phyloP scores from a whole-genome alignment of 164 flowering plant genomes.

The Dillenia suffruticosa region DNA sequence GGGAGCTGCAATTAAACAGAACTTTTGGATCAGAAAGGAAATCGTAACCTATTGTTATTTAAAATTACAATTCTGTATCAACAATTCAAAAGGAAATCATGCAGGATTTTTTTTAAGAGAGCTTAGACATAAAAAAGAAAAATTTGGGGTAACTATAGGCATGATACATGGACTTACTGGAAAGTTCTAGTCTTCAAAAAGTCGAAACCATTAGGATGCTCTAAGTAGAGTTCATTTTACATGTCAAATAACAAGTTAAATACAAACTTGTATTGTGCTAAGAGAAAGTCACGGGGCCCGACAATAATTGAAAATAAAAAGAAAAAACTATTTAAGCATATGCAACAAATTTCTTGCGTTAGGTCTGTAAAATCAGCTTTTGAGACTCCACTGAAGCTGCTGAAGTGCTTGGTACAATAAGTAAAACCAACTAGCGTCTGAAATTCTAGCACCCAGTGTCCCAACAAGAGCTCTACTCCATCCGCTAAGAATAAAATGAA shows the following conservation, averaged over 20 bases:
- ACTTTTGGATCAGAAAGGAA: not conserved
- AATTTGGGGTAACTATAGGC: too few species aligned
- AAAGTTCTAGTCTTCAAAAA: too few species aligned
- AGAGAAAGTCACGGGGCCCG: too few species aligned
- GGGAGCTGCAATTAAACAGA: conserved; percentile 39
- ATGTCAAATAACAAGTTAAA: too few species aligned
- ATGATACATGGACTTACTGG: too few species aligned
- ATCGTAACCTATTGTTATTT: not conserved
- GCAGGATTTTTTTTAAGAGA: not conserved
- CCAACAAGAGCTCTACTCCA: conserved; percentile 9
- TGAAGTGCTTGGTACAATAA: conserved; percentile 28
- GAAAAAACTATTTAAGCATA: not conserved
- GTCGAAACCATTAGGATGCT: too few species aligned
- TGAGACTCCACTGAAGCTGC: conserved; percentile 24
- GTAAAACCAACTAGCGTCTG: conserved; percentile 12
- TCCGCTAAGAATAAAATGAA: conserved; percentile 16
- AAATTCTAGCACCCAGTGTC: conserved; percentile 16
- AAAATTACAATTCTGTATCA: not conserved
- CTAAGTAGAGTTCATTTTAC: too few species aligned
- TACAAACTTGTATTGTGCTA: too few species aligned
- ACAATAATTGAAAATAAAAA: not conserved
- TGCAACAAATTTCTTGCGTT: conserved; percentile 52
- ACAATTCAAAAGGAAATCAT: not conserved
- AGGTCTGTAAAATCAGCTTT: conserved; percentile 68
- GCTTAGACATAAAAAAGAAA: too few species aligned